Evolutionary conservation across 176 grass and related monocot species (phyloP).

Genomic region (Cenchrus americanus): DNA sequence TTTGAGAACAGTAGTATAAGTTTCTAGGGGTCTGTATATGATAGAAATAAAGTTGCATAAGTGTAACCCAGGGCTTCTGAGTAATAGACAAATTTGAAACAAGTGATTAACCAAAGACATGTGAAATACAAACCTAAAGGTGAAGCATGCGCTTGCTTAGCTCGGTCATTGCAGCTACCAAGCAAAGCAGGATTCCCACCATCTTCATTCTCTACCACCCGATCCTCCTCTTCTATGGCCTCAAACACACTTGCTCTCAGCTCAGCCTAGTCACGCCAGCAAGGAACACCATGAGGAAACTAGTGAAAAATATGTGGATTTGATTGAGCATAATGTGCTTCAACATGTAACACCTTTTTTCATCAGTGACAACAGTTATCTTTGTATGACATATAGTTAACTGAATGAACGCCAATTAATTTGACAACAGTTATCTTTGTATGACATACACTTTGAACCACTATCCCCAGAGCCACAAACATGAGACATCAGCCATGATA

Average conservation of each 20-base stretch:
- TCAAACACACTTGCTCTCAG: conserved; percentile 89
- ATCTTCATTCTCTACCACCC: conserved; percentile 59
- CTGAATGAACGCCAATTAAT: conserved; percentile 1
- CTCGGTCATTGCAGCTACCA: conserved; percentile 80
- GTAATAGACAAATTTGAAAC: conserved; percentile 6
- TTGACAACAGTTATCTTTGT: no score
- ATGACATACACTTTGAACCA: no score
- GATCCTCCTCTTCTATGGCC: conserved; percentile 90
- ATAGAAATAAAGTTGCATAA: neutral
- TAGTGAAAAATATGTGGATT: neutral
- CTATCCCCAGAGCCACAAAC: no score
- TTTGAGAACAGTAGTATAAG: conserved; percentile 25
- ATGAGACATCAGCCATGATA: no score
- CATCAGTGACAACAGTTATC: neutral
- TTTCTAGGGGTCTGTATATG: neutral
- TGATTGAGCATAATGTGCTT: neutral
- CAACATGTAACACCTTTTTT: neutral
- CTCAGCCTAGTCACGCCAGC: conserved; percentile 64
- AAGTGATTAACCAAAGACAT: neutral
- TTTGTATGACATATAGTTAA: neutral
- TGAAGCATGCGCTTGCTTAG: conserved; percentile 80
- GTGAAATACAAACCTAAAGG: conserved; percentile 69
- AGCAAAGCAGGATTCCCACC: conserved; percentile 69
- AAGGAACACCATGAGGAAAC: conserved; percentile 11
- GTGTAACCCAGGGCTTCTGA: neutral